Base-by-base conservation (phyloP, 2,329 filamentous ascomycete species). In the Aspergillus jensenii region DNA sequence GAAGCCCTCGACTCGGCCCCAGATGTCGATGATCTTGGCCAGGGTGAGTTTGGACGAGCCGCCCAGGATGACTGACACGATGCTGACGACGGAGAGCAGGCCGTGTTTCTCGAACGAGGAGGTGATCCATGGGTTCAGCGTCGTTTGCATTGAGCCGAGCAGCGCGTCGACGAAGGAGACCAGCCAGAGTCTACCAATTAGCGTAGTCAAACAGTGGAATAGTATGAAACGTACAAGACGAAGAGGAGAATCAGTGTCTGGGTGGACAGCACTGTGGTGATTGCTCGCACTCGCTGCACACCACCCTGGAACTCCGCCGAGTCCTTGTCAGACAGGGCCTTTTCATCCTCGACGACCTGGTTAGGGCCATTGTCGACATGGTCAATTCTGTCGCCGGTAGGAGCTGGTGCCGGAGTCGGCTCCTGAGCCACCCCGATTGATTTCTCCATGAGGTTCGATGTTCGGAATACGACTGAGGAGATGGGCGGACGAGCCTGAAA, bases 21-120 rank as follows among this genome's bases (percentile, higher is more conserved):
- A 88, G 31, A 86, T 75, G 70, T 88, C 83, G 52, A 88, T 74
- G 6, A 86, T 75, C 68, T 87, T 88, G 55, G 85, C 84, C 27
- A 86, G 75, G 2, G 85, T 81, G 15, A 88, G 76, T 65, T 85
- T 85, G 48, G 81, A 74, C 25, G 86, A 76, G 31, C 83, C 85
- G 41, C 79, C 80, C 33, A 88, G 81, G 40, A 87, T 73, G 59
- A 73, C 79, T 6, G 83, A 74, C 31, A 87, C 74, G 58, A 87
- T 81, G 53, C 75, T 74, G 9, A 82, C 56, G 37, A 45, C 52
- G 15, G 46, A 37, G 21, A 60, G 25, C 5, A 62, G 51, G 2
- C 54, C 56, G 31, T 62, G 60, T 12, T 49, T 31, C 33, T 31
- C 39, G 37, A 62, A 62, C 6, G 44, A 44, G 23, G 51, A 55